Conservation (phyloP, 2,329 filamentous ascomycete species). For the Grosmannia huntii region DNA sequence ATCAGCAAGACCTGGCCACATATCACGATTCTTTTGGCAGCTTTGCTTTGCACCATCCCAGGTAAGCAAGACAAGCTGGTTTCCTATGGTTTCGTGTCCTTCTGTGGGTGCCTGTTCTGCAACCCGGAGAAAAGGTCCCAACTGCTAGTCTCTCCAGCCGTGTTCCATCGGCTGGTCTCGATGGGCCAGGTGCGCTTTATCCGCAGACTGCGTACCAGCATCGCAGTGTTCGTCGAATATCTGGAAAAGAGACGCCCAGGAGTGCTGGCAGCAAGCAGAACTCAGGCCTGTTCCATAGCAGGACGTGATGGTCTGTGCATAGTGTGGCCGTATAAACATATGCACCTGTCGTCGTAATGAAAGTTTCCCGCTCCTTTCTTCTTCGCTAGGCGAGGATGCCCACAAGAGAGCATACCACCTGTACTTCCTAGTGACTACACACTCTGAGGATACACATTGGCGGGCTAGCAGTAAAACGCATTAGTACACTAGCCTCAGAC, state of each 20-base stretch:
- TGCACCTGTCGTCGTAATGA: background rate
- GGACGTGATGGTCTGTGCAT: background rate
- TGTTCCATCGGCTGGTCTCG: background rate
- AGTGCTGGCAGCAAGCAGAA: background rate
- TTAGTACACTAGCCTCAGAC: background rate
- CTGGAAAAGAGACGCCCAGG: background rate
- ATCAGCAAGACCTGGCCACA: background rate
- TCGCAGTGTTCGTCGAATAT: background rate
- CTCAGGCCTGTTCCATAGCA: background rate
- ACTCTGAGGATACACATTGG: slow-evolving; percentile 43
- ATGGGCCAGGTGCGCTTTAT: background rate
- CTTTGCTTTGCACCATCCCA: background rate
- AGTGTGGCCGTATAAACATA: background rate
- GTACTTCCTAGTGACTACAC: slow-evolving; percentile 21
- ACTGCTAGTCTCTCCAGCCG: background rate
- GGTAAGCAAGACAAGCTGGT: background rate
- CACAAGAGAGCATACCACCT: background rate
- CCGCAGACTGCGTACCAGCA: background rate
- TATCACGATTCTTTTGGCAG: background rate
- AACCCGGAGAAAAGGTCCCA: background rate
- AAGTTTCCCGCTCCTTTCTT: background rate
- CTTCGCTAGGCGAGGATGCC: background rate
- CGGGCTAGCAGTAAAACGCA: slow-evolving; percentile 27
- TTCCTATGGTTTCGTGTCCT: background rate
- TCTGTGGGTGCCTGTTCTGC: background rate